Percentiles rank a stretch among this genome's conserved stretches.
phyloP scores from a whole-genome alignment of 73 alveolate species.

The Blepharisma stoltei region DNA sequence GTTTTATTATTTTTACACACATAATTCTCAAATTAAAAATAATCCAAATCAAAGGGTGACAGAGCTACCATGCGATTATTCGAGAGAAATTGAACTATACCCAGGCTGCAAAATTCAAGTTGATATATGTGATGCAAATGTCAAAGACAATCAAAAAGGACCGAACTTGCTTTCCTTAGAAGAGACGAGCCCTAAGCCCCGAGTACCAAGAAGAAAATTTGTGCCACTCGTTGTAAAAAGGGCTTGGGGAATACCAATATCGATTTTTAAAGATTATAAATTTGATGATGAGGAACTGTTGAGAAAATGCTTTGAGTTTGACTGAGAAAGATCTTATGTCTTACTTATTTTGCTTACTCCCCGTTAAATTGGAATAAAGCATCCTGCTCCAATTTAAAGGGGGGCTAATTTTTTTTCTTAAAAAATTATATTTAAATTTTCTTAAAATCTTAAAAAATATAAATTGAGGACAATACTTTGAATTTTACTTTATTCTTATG shows the following conservation, averaged over 20 bases:
- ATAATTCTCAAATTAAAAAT: constrained; percentile 41
- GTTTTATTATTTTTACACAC: constrained; percentile 58
- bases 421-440: too few relatives aligned
- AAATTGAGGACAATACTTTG: too few relatives aligned
- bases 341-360: too few relatives aligned
- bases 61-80: neutral
- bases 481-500: too few relatives aligned
- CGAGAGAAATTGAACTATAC: neutral
- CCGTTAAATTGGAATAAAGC: too few relatives aligned
- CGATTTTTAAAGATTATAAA: constrained; percentile 57
- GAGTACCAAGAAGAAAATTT: constrained; percentile 8
- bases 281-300: constrained; percentile 65
- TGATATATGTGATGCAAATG: neutral
- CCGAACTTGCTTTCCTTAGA: neutral
- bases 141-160: constrained; percentile 17
- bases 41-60: constrained; percentile 1
- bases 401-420: too few relatives aligned
- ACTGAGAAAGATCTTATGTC: constrained; percentile 58
- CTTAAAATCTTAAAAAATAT: too few relatives aligned
- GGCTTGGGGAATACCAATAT: constrained; percentile 53
- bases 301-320: constrained; percentile 80
- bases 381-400: too few relatives aligned
- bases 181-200: neutral
- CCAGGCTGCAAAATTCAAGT: neutral
- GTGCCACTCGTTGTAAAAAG: constrained; percentile 27